Evolutionary conservation across 2,329 filamentous ascomycete species (phyloP).

Genomic region (Penicillium expansum): DNA sequence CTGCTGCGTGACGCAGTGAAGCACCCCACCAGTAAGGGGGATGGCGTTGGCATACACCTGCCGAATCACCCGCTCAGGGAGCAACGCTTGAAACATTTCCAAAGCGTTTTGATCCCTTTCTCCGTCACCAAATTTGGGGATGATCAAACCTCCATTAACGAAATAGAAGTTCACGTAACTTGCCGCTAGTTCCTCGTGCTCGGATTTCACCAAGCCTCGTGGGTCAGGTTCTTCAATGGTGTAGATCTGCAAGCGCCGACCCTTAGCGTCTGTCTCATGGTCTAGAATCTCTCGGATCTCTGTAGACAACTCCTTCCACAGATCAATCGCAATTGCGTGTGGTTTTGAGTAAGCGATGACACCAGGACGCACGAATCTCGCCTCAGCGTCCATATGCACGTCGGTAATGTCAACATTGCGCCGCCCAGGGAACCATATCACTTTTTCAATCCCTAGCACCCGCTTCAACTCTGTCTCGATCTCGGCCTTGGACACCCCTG

Average conservation of each 20-base stretch:
- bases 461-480: constrained; percentile 26
- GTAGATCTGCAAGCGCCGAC: constrained; percentile 23
- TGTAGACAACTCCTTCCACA: constrained; percentile 19
- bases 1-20: constrained; percentile 34
- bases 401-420: constrained; percentile 30
- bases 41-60: constrained; percentile 28
- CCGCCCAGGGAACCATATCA: constrained; percentile 31
- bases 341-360: constrained; percentile 26
- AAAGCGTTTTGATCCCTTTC: constrained; percentile 22
- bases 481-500: constrained; percentile 17
- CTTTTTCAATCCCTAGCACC: constrained; percentile 26
- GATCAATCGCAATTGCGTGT: constrained; percentile 3
- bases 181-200: constrained; percentile 20
- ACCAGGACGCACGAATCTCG: constrained; percentile 27
- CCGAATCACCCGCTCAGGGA: constrained; percentile 23
- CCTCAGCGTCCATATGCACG: constrained; percentile 29
- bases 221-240: constrained; percentile 25
- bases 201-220: constrained; percentile 4
- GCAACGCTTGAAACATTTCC: constrained; percentile 21
- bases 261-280: constrained; percentile 22
- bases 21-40: constrained; percentile 28
- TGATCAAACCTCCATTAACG: constrained; percentile 29
- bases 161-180: constrained; percentile 33
- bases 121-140: constrained; percentile 29
- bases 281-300: constrained; percentile 21